phyloP scores from a whole-genome alignment of 2,329 filamentous ascomycete genomes.

The Penicillium janthinellum region DNA sequence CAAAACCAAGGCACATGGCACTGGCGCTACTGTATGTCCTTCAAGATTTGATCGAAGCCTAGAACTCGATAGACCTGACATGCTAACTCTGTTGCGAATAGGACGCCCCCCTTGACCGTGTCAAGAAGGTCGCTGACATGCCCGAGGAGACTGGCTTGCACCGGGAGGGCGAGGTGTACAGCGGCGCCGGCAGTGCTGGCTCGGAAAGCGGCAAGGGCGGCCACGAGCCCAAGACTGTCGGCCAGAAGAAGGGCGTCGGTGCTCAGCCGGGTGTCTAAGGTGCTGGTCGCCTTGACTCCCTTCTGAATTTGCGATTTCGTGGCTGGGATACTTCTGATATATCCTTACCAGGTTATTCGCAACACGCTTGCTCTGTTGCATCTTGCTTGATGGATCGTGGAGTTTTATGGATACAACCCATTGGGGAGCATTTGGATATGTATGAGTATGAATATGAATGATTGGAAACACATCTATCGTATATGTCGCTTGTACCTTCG shows the following conservation, averaged over 20 bases:
- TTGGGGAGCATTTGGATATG: neutral
- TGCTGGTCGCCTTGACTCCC: neutral
- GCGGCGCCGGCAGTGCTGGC: slow-evolving; percentile 29
- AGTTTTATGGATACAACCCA: neutral
- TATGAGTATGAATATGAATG: neutral
- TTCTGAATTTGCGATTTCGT: neutral
- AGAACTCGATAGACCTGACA: neutral
- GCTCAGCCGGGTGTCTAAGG: slow-evolving; percentile 20
- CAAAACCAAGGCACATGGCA: slow-evolving; percentile 39
- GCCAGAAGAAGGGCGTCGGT: slow-evolving; percentile 39
- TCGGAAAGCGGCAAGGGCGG: slow-evolving; percentile 41
- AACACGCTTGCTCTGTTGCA: neutral
- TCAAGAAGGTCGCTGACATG: slow-evolving; percentile 37
- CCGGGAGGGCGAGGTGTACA: slow-evolving; percentile 29
- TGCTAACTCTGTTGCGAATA: slow-evolving; percentile 1
- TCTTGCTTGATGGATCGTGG: neutral
- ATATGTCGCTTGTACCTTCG: neutral
- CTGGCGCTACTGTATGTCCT: slow-evolving; percentile 32
- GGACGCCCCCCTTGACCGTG: slow-evolving; percentile 34
- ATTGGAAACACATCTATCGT: neutral
- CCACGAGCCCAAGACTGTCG: slow-evolving; percentile 37
- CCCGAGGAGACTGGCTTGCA: slow-evolving; percentile 37
- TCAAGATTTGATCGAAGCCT: neutral
- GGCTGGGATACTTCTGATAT: neutral
- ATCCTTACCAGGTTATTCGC: neutral